Percentiles rank a stretch among this genome's conserved stretches.
phyloP scores from a whole-genome alignment of 108 stramenopile genomes.

The Discostella stelligeroides region DNA sequence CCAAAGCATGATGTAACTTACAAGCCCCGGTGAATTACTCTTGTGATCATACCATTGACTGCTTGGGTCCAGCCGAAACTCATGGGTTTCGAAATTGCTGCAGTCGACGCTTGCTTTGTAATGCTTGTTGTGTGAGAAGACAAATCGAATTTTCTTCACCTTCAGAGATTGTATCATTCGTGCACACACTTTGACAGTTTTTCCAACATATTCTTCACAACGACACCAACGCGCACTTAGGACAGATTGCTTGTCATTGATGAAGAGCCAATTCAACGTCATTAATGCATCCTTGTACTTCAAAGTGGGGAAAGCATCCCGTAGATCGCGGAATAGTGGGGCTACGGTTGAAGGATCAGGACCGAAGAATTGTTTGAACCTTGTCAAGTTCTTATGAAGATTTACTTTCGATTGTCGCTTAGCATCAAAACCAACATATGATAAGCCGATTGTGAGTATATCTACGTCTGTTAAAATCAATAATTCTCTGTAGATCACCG shows the following conservation, averaged over 20 bases:
- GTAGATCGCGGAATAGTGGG: neutral
- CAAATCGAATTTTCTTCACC: neutral
- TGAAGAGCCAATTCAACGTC: neutral
- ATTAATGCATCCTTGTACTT: constrained; percentile 8
- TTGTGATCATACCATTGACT: constrained; percentile 3
- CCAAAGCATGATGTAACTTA: neutral
- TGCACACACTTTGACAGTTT: neutral
- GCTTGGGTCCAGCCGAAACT: neutral
- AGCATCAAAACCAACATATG: constrained; percentile 5
- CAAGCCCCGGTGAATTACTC: neutral
- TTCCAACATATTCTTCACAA: neutral
- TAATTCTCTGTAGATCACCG: too few species aligned
- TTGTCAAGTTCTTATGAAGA: neutral
- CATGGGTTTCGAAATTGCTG: constrained; percentile 1
- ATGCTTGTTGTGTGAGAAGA: neutral
- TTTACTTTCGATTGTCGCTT: too few species aligned
- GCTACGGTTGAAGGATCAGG: neutral
- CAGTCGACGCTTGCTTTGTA: neutral
- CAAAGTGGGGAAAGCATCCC: neutral
- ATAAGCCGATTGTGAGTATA: too few species aligned
- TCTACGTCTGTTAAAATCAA: too few species aligned
- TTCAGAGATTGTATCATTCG: neutral
- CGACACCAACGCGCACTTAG: constrained; percentile 1
- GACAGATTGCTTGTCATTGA: too few species aligned
- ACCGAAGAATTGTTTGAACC: constrained; percentile 1